Percentiles rank a stretch among this genome's conserved stretches.
Conservation (phyloP, 352 stramenopile genomes). For the Globisporangium parvum region DNA sequence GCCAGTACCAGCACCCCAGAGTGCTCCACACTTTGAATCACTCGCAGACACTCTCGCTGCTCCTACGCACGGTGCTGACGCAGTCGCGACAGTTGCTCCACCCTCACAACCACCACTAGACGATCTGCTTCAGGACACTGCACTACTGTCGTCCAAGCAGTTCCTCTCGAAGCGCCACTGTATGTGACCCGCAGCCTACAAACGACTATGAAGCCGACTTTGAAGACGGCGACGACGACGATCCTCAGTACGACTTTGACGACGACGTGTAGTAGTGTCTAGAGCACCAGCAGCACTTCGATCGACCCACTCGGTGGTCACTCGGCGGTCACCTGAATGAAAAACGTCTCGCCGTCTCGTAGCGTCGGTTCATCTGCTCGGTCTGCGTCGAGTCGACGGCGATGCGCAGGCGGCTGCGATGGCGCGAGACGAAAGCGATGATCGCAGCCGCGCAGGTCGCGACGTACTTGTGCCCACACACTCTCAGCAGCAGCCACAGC, state of each 20-base stretch:
- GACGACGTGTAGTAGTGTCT: constrained; percentile 2
- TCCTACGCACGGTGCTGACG: too few relatives aligned
- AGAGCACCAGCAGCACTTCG: too few relatives aligned
- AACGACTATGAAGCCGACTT: constrained; percentile 20
- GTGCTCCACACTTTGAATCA: too few relatives aligned
- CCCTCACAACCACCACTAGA: neutral
- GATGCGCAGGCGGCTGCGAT: neutral
- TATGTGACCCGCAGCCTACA: neutral
- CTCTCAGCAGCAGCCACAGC: neutral
- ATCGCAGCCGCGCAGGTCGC: neutral
- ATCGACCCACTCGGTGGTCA: neutral
- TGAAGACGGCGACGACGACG: constrained; percentile 13
- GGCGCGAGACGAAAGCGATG: constrained; percentile 7
- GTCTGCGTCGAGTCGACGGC: neutral
- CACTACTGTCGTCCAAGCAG: neutral
- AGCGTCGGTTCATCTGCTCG: neutral
- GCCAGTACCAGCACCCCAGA: too few relatives aligned
- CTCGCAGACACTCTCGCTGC: too few relatives aligned
- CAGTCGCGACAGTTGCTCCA: too few relatives aligned
- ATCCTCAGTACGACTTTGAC: constrained; percentile 8
- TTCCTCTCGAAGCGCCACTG: neutral
- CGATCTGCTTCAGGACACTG: neutral
- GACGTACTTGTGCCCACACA: neutral
- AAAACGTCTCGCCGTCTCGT: neutral
- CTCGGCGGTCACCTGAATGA: neutral